Base-by-base conservation (phyloP, 768 basidiomycete genomes). In the Botryobasidium botryosum region DNA sequence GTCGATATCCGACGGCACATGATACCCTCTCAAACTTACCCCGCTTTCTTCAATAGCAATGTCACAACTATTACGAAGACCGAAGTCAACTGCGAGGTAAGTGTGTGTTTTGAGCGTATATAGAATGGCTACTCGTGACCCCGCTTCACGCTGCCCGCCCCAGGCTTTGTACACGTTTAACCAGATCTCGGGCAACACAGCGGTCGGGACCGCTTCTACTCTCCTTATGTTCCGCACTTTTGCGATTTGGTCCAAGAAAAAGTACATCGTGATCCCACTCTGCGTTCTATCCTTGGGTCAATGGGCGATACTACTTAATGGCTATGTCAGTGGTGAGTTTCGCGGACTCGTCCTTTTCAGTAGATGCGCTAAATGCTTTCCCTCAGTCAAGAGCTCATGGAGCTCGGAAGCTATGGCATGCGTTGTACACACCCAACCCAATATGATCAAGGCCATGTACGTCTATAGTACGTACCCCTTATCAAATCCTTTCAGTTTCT, bases 211-310 rank as follows among this genome's bases (percentile, higher is more conserved):
- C 3, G 50, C 51, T 15, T 52, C 51, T 18, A 51, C 51, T n/a
- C 42, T 52, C 15, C 35, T 52, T 17, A 52, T 52, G 51, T 35
- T 40, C 3, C 37, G 2, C 47, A 68, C 70, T 2, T 71, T 79
- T 59, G 79, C 77, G 8, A 69, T 80, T 23, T 80, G 77, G 77
- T 68, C 68, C 5, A 69, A 74, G 40, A 70, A 69, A 40, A 61
- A 62, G 49, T 73, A 65, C 52, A 63, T 80, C 49, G 60, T 76
- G 26, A 58, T 61, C 5, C 46, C 64, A 6, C 60, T 81, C 8
- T 55, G 73, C 5, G n/a, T 72, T 23, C 53, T 79, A 39, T 73
- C 75, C 35, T 61, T 79, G 10, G 78, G 78, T 1, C 78, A 49
- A 32, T 49, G 48, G 48, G 48, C 27, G 13, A 44, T 44, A 12